Conservation (phyloP, 352 stramenopile genomes). For the Pythium aristosporum region DNA sequence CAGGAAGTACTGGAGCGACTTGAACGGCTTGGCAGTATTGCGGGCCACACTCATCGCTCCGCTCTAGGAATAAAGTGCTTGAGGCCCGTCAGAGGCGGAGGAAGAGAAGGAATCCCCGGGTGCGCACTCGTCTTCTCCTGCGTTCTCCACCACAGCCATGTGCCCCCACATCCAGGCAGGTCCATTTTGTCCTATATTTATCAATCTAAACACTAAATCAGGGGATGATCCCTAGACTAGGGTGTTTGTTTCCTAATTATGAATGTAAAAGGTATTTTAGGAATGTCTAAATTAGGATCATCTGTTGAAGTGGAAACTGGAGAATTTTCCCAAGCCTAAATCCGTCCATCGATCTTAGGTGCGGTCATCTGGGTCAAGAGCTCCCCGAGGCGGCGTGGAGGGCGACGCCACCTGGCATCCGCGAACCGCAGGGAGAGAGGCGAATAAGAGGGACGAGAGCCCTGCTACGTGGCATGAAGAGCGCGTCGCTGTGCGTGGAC, state of each 20-base stretch:
- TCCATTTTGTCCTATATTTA: constrained; percentile 4
- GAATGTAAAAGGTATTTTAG: too few relatives aligned
- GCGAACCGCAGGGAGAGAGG: constrained; percentile 2
- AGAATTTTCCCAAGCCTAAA: constrained; percentile 6
- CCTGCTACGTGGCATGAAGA: constrained; percentile 13
- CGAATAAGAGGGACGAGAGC: background rate
- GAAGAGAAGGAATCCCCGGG: background rate
- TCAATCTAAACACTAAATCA: background rate
- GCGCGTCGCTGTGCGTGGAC: constrained; percentile 16
- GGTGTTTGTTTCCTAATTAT: background rate
- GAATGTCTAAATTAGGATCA: constrained; percentile 3
- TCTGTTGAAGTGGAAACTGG: too few relatives aligned
- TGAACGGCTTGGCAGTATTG: constrained; percentile 33
- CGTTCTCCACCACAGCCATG: background rate
- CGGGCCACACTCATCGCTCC: constrained; percentile 10
- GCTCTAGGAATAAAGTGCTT: background rate
- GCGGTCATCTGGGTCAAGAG: constrained; percentile 5
- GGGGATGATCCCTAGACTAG: background rate
- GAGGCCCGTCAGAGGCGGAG: background rate
- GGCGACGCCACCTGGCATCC: background rate
- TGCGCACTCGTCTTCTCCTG: background rate
- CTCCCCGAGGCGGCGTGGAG: background rate
- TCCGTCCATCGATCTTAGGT: background rate
- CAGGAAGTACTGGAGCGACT: constrained; percentile 76
- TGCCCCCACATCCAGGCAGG: background rate